Evolutionary conservation across 805 yeast species (phyloP).

Genomic region (Torulaspora franciscae): DNA sequence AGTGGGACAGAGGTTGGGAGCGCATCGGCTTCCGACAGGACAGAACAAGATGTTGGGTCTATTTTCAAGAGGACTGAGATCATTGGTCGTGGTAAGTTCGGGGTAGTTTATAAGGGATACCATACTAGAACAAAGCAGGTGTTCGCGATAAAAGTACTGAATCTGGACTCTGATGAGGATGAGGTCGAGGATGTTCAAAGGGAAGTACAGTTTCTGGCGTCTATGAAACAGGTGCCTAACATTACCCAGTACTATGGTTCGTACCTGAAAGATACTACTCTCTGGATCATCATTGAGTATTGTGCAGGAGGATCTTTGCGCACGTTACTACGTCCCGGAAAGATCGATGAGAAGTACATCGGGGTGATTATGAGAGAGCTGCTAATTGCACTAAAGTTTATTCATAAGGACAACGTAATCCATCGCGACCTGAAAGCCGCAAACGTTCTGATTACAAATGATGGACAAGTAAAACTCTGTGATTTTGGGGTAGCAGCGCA

Average conservation of each 20-base stretch:
- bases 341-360: constrained; percentile 75
- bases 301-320: constrained; percentile 96
- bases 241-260: constrained; percentile 91
- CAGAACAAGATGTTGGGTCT: constrained; percentile 31
- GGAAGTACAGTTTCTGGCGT: constrained; percentile 82
- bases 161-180: constrained; percentile 87
- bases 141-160: constrained; percentile 89
- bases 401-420: constrained; percentile 85
- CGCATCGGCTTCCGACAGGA: constrained; percentile 1
- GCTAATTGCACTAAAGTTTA: constrained; percentile 67
- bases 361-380: constrained; percentile 84
- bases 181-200: constrained; percentile 93
- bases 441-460: constrained; percentile 80
- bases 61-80: constrained; percentile 78
- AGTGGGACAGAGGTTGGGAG: constrained; percentile 1
- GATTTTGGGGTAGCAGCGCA: constrained; percentile 99
- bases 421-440: constrained; percentile 98
- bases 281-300: constrained; percentile 97
- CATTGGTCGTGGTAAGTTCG: constrained; percentile 95
- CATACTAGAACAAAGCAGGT: constrained; percentile 65
- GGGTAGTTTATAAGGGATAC: constrained; percentile 88
- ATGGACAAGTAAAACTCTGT: constrained; percentile 86
- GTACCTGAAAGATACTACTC: constrained; percentile 76
- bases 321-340: constrained; percentile 80
- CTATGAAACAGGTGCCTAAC: constrained; percentile 79